A percentile compares a stretch with the other conserved stretches of the same genome.
phyloP scores from a whole-genome alignment of 306 rosid genomes.

The Prinsepia uniflora region DNA sequence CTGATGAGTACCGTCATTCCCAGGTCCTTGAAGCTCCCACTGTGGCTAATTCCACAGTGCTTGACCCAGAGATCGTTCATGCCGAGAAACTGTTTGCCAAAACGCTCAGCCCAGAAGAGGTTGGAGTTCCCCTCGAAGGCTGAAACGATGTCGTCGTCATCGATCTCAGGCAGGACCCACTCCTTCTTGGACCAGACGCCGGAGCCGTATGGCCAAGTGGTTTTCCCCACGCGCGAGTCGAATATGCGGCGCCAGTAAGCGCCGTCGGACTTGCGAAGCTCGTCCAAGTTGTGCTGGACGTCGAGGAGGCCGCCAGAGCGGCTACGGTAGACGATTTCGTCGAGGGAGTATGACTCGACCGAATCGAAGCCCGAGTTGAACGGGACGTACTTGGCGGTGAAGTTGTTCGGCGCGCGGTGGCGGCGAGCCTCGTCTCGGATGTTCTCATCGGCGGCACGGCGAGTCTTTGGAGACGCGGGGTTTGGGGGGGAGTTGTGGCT shows the following conservation, averaged over 20 bases:
- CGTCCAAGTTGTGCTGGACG: slow-evolving; percentile 70
- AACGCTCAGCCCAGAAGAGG: slow-evolving; percentile 86
- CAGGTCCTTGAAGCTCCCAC: slow-evolving; percentile 72
- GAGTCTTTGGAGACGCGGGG: slow-evolving; percentile 13
- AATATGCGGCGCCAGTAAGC: slow-evolving; percentile 71
- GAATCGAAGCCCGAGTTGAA: slow-evolving; percentile 48
- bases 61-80: slow-evolving; percentile 91
- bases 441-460: slow-evolving; percentile 48
- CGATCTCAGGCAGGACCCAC: slow-evolving; percentile 82
- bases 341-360: slow-evolving; percentile 67
- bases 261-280: slow-evolving; percentile 52
- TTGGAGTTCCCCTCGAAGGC: slow-evolving; percentile 85
- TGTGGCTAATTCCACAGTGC: slow-evolving; percentile 78
- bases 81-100: slow-evolving; percentile 62
- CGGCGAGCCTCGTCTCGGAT: slow-evolving; percentile 78
- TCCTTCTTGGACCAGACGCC: slow-evolving; percentile 93
- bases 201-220: slow-evolving; percentile 88
- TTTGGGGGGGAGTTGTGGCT: slow-evolving; percentile 18
- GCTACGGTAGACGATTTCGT: slow-evolving; percentile 82
- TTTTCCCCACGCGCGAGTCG: slow-evolving; percentile 86
- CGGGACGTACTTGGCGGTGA: slow-evolving; percentile 74
- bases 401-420: slow-evolving; percentile 30
- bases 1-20: slow-evolving; percentile 82
- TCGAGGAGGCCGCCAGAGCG: slow-evolving; percentile 74
- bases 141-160: slow-evolving; percentile 59